Percentiles rank a stretch among this genome's conserved stretches.
phyloP scores from a whole-genome alignment of 331 rosid genomes.

The Malus hybrid region DNA sequence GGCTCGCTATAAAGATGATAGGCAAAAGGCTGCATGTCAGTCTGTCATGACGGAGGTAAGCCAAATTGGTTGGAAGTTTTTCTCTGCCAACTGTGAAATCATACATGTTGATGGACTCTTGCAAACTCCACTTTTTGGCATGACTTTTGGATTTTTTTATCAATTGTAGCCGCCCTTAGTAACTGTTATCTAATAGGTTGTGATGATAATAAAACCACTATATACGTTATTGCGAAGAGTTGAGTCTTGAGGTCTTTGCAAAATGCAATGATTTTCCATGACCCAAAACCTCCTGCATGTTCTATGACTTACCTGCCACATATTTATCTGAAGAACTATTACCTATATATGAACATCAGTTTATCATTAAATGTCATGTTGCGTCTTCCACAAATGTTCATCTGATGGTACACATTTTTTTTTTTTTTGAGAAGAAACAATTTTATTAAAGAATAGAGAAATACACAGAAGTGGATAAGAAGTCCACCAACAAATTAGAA shows the following conservation, averaged over 20 bases:
- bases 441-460: too few species aligned
- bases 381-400: not conserved
- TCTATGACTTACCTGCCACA: not conserved
- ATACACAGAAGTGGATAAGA: too few species aligned
- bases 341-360: not conserved
- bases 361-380: not conserved
- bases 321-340: not conserved
- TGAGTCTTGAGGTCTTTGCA: not conserved
- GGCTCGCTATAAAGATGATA: slow-evolving; percentile 90
- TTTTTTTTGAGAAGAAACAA: too few species aligned
- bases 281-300: not conserved
- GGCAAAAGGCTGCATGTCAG: slow-evolving; percentile 75
- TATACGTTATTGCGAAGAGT: not conserved
- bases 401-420: too few species aligned
- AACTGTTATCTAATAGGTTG: not conserved
- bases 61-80: slow-evolving; percentile 5
- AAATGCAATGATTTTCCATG: not conserved
- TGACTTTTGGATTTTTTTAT: not conserved
- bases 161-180: not conserved
- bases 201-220: not conserved
- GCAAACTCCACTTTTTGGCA: not conserved
- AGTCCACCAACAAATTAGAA: too few species aligned
- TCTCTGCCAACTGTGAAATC: not conserved
- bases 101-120: not conserved
- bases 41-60: slow-evolving; percentile 82